Evolutionary conservation across 2,329 filamentous ascomycete species (phyloP), one percentile per base, ranked within the genome.

Genomic region (Didymella segeticola): DNA sequence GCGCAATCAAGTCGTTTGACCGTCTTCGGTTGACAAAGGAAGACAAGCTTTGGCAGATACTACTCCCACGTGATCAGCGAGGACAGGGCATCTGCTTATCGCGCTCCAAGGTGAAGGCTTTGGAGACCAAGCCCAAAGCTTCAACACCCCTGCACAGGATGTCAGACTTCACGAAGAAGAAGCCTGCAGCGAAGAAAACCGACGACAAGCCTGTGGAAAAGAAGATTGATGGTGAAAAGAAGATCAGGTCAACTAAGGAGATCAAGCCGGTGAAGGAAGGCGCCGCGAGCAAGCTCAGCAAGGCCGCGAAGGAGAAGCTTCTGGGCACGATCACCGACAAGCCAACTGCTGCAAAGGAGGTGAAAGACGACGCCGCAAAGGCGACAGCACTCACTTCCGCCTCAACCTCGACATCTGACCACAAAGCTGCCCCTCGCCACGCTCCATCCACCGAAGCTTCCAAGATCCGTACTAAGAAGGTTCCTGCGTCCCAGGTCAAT

Each of bases 1-100:
- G 83, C 71, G 84, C 85, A 47, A 82, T 87, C 63, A 82, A 81
- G 47, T 84, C 85, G 36, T 88, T 84, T 68, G 86, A 88, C 70
- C 80, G 86, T 47, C 78, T 83, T 72, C 79, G 86, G 23, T 74
- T 88, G 15, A 80, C 82, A 6, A 83, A 83, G 58, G 79, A 82
- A 30, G 85, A 88, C 64, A 82, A 82, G 64, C 73, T 84, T 17
- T 88, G 86, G 85, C 85, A 88, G 72, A 78, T 78, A 60, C 75
- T 88, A 53, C 77, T 88, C 49, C 83, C 83, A 7, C 80, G 80
- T 62, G 79, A 83, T 43, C 84, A 88, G 63, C 80, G 85, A 58
- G 83, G 83, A 37, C 86, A 87, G 65, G 85, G 85, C 42, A 86
- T 82, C 57, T 78, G 80, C 31, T 73, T 88, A 26, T 88, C 86